Conservation (phyloP, 495 filamentous ascomycete species). For the Ramalina peruviana region DNA sequence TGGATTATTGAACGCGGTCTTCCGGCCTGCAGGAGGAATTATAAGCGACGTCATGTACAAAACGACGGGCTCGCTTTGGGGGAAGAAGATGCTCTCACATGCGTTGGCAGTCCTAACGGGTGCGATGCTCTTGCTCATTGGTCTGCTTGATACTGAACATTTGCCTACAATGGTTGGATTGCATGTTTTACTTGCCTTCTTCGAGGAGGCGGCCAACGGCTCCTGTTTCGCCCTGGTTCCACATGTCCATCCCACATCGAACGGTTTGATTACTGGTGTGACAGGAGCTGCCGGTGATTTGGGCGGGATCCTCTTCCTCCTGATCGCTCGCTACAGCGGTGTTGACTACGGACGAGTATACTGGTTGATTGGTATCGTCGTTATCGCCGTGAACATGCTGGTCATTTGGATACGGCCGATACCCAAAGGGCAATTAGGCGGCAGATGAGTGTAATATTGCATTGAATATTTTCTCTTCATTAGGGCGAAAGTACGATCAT, state of each 20-base stretch:
- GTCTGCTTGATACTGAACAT: slow-evolving; percentile 43
- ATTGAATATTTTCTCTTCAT: no score
- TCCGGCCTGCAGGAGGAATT: slow-evolving; percentile 59
- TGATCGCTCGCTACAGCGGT: slow-evolving; percentile 67
- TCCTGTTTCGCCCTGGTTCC: slow-evolving; percentile 73
- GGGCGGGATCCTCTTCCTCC: slow-evolving; percentile 72
- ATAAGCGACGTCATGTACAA: slow-evolving; percentile 58
- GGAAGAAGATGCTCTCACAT: slow-evolving; percentile 60
- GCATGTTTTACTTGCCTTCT: slow-evolving; percentile 56
- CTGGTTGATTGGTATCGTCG: slow-evolving; percentile 67
- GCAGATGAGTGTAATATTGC: background rate
- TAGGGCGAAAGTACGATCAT: no score
- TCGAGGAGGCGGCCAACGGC: slow-evolving; percentile 71
- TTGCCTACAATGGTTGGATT: slow-evolving; percentile 60
- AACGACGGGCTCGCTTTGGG: slow-evolving; percentile 44
- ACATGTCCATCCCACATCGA: slow-evolving; percentile 64
- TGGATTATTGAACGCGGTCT: slow-evolving; percentile 68
- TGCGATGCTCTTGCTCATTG: slow-evolving; percentile 53
- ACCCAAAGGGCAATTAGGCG: slow-evolving; percentile 39
- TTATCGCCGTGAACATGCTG: slow-evolving; percentile 46
- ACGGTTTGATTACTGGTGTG: slow-evolving; percentile 64
- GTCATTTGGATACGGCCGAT: slow-evolving; percentile 61
- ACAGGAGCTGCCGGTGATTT: slow-evolving; percentile 71
- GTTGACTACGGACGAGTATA: slow-evolving; percentile 50
- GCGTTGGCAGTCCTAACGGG: slow-evolving; percentile 50